A percentile compares a stretch with the other conserved stretches of the same genome.
phyloP scores from a whole-genome alignment of 2,329 filamentous ascomycete species.

The Tolypocladium ophioglossoides region DNA sequence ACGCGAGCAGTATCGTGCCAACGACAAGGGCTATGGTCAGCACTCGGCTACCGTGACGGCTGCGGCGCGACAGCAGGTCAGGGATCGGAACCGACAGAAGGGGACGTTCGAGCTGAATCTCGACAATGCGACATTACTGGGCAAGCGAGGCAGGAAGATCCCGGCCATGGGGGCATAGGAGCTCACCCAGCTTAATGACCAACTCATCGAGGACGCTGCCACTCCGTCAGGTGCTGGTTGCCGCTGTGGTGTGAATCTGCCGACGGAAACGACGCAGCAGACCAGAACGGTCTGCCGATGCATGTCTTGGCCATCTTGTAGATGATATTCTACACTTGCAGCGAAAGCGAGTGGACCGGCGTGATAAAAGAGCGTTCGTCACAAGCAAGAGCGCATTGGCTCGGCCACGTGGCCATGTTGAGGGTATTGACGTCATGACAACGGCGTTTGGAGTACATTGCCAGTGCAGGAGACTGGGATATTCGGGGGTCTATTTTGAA shows the following conservation, averaged over 20 bases:
- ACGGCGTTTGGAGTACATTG: conserved; percentile 13
- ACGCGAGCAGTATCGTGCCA: conserved; percentile 21
- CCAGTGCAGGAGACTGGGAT: conserved; percentile 2
- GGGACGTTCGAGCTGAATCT: conserved; percentile 87
- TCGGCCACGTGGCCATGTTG: not conserved
- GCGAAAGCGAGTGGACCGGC: not conserved
- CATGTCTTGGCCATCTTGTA: not conserved
- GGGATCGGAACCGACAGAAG: conserved; percentile 55
- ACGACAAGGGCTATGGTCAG: conserved; percentile 69
- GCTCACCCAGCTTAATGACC: conserved; percentile 1
- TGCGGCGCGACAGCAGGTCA: conserved; percentile 71
- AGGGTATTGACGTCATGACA: not conserved
- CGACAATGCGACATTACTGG: conserved; percentile 81
- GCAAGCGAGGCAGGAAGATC: conserved; percentile 51
- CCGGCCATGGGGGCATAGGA: conserved; percentile 30
- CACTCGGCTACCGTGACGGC: conserved; percentile 77
- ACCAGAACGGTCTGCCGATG: not conserved
- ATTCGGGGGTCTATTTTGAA: conserved; percentile 5
- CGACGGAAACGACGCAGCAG: not conserved
- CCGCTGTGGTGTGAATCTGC: not conserved
- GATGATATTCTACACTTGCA: not conserved
- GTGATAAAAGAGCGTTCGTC: not conserved
- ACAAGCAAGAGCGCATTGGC: not conserved
- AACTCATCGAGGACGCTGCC: not conserved
- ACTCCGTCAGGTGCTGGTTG: not conserved